Percentiles rank a stretch among this genome's conserved stretches.
Evolutionary conservation across 2,329 filamentous ascomycete genomes (phyloP).

Genomic region (Penicillium capsulatum): DNA sequence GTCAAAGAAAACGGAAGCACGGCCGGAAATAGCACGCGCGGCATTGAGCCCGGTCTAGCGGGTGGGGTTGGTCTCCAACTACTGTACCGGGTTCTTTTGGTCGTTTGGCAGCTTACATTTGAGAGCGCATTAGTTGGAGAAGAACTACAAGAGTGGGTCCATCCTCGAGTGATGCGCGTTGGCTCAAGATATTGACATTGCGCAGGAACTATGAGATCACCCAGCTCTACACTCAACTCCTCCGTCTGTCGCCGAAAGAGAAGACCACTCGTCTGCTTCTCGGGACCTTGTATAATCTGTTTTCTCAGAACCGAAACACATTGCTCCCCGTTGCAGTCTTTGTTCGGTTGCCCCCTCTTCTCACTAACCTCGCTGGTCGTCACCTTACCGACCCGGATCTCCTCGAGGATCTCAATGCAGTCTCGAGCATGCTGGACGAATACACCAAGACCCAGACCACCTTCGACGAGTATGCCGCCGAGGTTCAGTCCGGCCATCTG

Average conservation of each 20-base stretch:
- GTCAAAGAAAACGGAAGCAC: constrained; percentile 63
- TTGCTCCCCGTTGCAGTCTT: constrained; percentile 80
- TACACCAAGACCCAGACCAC: constrained; percentile 69
- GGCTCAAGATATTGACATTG: constrained; percentile 9
- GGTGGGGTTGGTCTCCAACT: constrained; percentile 88
- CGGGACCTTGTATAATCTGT: constrained; percentile 82
- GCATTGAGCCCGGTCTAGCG: constrained; percentile 58
- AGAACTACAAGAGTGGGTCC: constrained; percentile 62
- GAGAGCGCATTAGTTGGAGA: constrained; percentile 67
- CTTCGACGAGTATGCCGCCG: constrained; percentile 68
- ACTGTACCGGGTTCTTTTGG: constrained; percentile 87
- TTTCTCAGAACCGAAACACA: constrained; percentile 64
- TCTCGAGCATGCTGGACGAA: constrained; percentile 71
- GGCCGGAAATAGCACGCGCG: constrained; percentile 57
- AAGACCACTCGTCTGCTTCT: constrained; percentile 92
- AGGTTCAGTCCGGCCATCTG: constrained; percentile 79
- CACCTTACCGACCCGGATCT: constrained; percentile 49
- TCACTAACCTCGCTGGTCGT: constrained; percentile 54
- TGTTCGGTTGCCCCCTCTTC: constrained; percentile 67
- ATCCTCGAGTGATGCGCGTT: background rate
- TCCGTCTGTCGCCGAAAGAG: constrained; percentile 91
- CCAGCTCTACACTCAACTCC: constrained; percentile 83
- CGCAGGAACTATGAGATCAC: constrained; percentile 86
- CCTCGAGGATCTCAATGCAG: constrained; percentile 45
- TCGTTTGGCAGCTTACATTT: constrained; percentile 95